Evolutionary conservation across 2,329 filamentous ascomycete genomes (phyloP).

Genomic region (Aureobasidium sp.): DNA sequence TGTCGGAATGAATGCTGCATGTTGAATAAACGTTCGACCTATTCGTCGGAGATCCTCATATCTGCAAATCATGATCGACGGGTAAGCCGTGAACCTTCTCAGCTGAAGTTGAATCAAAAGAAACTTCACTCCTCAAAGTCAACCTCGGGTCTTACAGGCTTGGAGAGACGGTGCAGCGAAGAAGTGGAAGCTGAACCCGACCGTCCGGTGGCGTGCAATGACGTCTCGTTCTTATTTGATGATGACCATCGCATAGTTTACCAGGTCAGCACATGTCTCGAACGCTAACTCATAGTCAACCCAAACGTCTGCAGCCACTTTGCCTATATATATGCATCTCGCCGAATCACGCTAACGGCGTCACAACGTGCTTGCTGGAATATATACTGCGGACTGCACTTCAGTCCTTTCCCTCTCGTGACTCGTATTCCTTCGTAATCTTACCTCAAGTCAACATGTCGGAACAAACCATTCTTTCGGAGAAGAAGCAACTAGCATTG

Average conservation of each 20-base stretch:
- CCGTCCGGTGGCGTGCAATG: constrained; percentile 13
- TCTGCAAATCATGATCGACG: constrained; percentile 3
- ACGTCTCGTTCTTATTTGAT: constrained; percentile 18
- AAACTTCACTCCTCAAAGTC: constrained; percentile 14
- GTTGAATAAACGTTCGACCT: not conserved
- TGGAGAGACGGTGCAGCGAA: constrained; percentile 4
- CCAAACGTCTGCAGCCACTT: constrained; percentile 1
- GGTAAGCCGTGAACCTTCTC: constrained; percentile 5
- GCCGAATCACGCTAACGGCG: not conserved
- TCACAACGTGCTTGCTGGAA: not conserved
- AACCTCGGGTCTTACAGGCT: constrained; percentile 2
- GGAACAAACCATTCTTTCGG: constrained; percentile 7
- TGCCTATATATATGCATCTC: constrained; percentile 17
- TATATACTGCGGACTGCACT: not conserved
- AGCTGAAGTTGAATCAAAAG: not conserved
- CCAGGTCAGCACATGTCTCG: constrained; percentile 16
- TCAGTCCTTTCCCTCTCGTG: not conserved
- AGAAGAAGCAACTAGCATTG: constrained; percentile 7
- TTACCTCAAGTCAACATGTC: constrained; percentile 3
- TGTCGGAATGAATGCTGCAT: no score
- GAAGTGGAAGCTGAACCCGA: constrained; percentile 18
- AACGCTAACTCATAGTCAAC: constrained; percentile 8
- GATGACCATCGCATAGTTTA: constrained; percentile 2
- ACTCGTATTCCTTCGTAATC: not conserved
- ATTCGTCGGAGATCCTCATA: not conserved